Conservation (phyloP, 176 grass and related monocot genomes). For the Thalia dealbata region DNA sequence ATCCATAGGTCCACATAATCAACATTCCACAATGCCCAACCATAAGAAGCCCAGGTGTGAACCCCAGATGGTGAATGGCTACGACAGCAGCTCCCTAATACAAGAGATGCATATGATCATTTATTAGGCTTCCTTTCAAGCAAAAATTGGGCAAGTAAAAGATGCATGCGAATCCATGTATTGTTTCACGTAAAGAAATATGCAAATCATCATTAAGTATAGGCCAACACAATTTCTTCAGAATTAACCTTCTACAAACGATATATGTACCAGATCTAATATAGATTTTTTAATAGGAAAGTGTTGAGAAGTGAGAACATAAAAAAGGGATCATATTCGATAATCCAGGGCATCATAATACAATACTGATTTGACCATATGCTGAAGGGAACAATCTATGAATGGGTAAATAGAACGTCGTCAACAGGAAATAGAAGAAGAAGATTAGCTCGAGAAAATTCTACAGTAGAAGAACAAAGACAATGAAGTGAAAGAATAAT, state of each 20-base stretch:
- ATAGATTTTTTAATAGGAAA: neutral
- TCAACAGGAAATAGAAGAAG: neutral
- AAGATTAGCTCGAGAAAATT: neutral
- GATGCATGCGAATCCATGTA: neutral
- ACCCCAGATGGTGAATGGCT: constrained; percentile 63
- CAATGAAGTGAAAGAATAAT: too few relatives aligned
- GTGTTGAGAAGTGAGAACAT: neutral
- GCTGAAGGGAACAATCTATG: neutral
- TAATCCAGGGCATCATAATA: neutral
- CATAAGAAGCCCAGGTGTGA: constrained; percentile 73
- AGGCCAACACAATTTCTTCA: neutral
- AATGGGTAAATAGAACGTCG: neutral
- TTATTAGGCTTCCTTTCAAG: neutral
- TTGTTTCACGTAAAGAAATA: neutral
- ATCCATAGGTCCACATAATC: constrained; percentile 93
- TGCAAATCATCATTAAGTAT: neutral
- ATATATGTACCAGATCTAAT: neutral
- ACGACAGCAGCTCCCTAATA: constrained; percentile 54
- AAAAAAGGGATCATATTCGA: neutral
- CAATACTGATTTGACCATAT: neutral
- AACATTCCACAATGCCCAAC: constrained; percentile 83
- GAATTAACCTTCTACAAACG: neutral
- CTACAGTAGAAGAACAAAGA: neutral
- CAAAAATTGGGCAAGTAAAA: neutral
- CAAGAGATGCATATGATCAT: neutral